Evolutionary conservation across 2,329 filamentous ascomycete species (phyloP).

Genomic region (Clonostachys chloroleuca): DNA sequence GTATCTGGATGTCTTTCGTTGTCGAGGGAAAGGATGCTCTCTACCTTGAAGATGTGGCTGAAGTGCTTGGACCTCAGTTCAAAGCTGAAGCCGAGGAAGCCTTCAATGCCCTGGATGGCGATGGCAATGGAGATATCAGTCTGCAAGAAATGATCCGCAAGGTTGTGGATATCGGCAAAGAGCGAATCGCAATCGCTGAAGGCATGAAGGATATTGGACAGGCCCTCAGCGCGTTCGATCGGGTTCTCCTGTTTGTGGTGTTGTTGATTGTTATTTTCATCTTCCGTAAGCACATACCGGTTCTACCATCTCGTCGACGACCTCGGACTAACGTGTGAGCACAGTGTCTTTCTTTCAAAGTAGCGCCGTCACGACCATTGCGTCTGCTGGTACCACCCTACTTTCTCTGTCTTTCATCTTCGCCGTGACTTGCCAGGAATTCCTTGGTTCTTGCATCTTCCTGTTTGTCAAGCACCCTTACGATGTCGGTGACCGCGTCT

Average conservation of each 20-base stretch:
- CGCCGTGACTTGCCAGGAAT: conserved; percentile 84
- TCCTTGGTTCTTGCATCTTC: conserved; percentile 98
- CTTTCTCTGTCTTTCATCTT: conserved; percentile 98
- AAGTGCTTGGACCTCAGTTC: conserved; percentile 77
- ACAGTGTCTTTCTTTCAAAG: conserved; percentile 81
- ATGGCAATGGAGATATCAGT: conserved; percentile 90
- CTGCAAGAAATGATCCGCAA: conserved; percentile 93
- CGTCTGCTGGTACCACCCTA: conserved; percentile 85
- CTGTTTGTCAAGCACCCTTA: conserved; percentile 98
- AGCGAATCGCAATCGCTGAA: conserved; percentile 82
- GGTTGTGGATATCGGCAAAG: conserved; percentile 76
- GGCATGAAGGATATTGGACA: conserved; percentile 98
- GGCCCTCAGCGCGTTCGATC: conserved; percentile 86
- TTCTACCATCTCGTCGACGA: not conserved
- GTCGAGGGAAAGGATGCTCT: conserved; percentile 82
- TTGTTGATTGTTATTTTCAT: conserved; percentile 78
- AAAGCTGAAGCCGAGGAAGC: conserved; percentile 79
- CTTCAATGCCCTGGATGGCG: conserved; percentile 76
- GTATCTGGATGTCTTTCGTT: conserved; percentile 98
- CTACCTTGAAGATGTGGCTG: conserved; percentile 74
- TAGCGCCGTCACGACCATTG: conserved; percentile 78
- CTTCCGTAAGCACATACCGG: conserved; percentile 53
- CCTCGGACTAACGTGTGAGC: conserved; percentile 1
- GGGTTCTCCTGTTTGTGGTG: conserved; percentile 77
- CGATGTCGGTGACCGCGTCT: conserved; percentile 91